Evolutionary conservation across 192 early-diverging fungal species (phyloP).

Genomic region (Coemansia sp.): DNA sequence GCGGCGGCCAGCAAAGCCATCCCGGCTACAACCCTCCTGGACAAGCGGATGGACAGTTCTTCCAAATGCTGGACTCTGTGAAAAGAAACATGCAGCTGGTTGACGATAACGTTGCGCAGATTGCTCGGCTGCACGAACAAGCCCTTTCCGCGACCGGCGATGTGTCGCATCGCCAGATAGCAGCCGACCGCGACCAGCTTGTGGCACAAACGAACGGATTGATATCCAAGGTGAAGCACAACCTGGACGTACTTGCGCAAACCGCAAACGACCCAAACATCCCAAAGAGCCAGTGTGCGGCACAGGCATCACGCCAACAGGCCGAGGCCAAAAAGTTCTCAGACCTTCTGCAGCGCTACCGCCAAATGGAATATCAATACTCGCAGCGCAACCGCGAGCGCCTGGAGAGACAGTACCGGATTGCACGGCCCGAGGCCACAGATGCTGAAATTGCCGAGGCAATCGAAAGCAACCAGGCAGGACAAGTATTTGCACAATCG

Average conservation of each 20-base stretch:
- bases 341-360: constrained; percentile 49
- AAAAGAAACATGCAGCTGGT: constrained; percentile 41
- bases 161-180: constrained; percentile 39
- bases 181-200: constrained; percentile 47
- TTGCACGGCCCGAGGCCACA: constrained; percentile 50
- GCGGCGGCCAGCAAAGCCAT: constrained; percentile 5
- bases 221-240: constrained; percentile 41
- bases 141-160: constrained; percentile 51
- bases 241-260: constrained; percentile 39
- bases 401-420: constrained; percentile 50
- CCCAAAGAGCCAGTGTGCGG: constrained; percentile 35
- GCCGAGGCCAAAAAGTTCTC: constrained; percentile 40
- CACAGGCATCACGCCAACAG: constrained; percentile 43
- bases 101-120: constrained; percentile 39
- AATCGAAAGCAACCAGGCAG: constrained; percentile 51
- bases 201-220: constrained; percentile 42
- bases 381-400: constrained; percentile 53
- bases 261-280: constrained; percentile 40
- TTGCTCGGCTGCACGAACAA: constrained; percentile 48
- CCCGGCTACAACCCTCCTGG: constrained; percentile 11
- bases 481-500: constrained; percentile 53
- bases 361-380: constrained; percentile 53
- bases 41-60: constrained; percentile 43
- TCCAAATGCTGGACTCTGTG: constrained; percentile 26
- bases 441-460: constrained; percentile 46